Evolutionary conservation across 129 eudicot species (phyloP), one percentile per base, ranked within the genome.

Genomic region (Erigeron canadensis): DNA sequence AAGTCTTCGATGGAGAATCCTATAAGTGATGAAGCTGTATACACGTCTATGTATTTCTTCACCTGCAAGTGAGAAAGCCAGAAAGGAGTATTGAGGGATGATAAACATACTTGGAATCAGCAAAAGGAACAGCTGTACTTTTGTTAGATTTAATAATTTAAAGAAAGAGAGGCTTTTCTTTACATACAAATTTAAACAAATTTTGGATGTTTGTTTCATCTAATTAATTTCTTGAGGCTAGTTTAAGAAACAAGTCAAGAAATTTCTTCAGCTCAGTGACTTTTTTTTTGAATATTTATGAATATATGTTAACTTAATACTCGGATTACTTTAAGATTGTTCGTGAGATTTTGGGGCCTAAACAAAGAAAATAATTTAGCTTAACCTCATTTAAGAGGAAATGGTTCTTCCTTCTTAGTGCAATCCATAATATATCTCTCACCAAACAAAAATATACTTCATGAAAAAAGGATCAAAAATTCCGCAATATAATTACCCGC

Each of bases 1-100:
- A 95, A 70, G 81, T 95, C 99, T 13, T 95, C 94, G 44, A 71
- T 75, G 17, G 99, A 87, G 77, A 90, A 95, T 67, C 99, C 99
- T 64, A 95, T 84, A 46, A 90, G 82, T 65, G 99, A 95, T 44
- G 96, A 86, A 75, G 87, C 82, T 73, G 99, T 84, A 77, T 95
- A 90, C 69, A 84, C 96, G 80, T 95, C 99, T 86, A 95, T 83
- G 74, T 95, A 95, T 79, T 84, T 86, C 80, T 95, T 95, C 82
- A 95, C 97, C 99, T 95, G 57, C 84, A 86, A 7, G 75, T 71
- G 74, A 54, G 54, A 79, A 44, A 23, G 47, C 66, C 61, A 61
- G 53, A 67, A 63, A 42, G 56, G 51, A 63, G 46, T 40, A 63
- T 28, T 59, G 42, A 50, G 56, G 56, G 58, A 53, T 22, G 16